Percentiles rank a stretch among this genome's conserved stretches.
phyloP scores from a whole-genome alignment of 2,329 filamentous ascomycete genomes.

The Cladosporium phlei region DNA sequence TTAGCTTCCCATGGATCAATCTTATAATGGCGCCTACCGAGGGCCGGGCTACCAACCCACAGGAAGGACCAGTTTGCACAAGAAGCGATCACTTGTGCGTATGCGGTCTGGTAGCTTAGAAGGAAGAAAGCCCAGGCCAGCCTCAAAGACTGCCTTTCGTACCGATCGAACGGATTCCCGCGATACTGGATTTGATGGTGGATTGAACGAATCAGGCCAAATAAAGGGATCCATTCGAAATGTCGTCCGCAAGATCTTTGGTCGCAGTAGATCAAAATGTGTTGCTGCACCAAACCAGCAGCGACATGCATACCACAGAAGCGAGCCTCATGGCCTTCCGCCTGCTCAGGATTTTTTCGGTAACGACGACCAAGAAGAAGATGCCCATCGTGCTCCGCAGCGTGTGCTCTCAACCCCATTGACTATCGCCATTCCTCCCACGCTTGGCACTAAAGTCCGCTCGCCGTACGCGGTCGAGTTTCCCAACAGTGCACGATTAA shows the following conservation, averaged over 20 bases:
- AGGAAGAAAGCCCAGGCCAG: constrained; percentile 1
- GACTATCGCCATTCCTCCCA: constrained; percentile 14
- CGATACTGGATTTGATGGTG: constrained; percentile 17
- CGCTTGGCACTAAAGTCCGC: constrained; percentile 16
- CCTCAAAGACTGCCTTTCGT: background rate
- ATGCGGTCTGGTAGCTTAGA: constrained; percentile 4
- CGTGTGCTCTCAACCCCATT: constrained; percentile 23
- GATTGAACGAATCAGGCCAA: background rate
- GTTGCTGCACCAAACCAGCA: constrained; percentile 9
- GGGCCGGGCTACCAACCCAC: constrained; percentile 15
- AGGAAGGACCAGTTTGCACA: constrained; percentile 2
- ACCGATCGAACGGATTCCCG: background rate
- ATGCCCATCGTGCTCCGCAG: constrained; percentile 14
- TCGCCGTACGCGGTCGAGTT: constrained; percentile 35
- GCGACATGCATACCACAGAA: constrained; percentile 31
- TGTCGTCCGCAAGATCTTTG: constrained; percentile 35
- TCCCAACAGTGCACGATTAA: constrained; percentile 32
- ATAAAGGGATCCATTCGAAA: constrained; percentile 33
- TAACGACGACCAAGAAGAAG: constrained; percentile 8
- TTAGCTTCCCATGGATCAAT: constrained; percentile 22
- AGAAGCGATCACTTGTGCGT: constrained; percentile 8
- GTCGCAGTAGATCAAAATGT: constrained; percentile 27
- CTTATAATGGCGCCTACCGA: constrained; percentile 19
- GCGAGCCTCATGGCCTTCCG: constrained; percentile 23
- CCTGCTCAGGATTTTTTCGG: constrained; percentile 16